A percentile compares a stretch with the other conserved stretches of the same genome.
Evolutionary conservation across 768 basidiomycete species (phyloP).

Genomic region (Hydnum rufescens): DNA sequence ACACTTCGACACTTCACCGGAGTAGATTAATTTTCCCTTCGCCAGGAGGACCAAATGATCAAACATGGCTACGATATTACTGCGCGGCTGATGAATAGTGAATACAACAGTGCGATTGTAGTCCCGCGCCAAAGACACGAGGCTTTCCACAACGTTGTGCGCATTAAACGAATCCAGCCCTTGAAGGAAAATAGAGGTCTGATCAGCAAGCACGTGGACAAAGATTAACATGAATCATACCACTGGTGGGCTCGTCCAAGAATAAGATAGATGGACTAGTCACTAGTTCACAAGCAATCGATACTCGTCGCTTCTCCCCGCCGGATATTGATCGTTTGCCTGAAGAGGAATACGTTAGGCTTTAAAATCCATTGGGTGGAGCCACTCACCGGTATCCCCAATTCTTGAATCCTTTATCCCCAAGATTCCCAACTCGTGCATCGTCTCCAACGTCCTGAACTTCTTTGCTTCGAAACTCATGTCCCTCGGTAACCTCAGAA

Average conservation of each 20-base stretch:
- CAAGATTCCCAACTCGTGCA: conserved; percentile 88
- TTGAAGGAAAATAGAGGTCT: conserved; percentile 18
- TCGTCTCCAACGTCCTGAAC: conserved; percentile 81
- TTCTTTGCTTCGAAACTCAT: conserved; percentile 95
- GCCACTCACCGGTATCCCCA: conserved; percentile 57
- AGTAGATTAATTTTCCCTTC: conserved; percentile 66
- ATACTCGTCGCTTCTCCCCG: conserved; percentile 91
- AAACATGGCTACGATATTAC: conserved; percentile 91
- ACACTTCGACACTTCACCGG: conserved; percentile 54
- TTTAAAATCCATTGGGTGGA: not conserved
- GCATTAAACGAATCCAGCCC: conserved; percentile 93
- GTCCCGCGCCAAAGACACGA: conserved; percentile 64
- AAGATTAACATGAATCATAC: conserved; percentile 22
- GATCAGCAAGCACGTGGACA: not conserved
- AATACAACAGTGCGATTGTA: conserved; percentile 93
- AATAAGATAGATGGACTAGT: conserved; percentile 92
- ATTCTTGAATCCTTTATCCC: conserved; percentile 79
- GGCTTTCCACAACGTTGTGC: conserved; percentile 77
- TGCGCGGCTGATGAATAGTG: conserved; percentile 95
- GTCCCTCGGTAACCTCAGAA: conserved; percentile 75
- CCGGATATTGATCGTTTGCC: conserved; percentile 85
- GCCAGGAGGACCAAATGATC: conserved; percentile 80
- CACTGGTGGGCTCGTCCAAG: conserved; percentile 93
- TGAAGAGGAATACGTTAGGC: conserved; percentile 13
- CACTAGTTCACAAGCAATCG: conserved; percentile 94